A percentile compares a stretch with the other conserved stretches of the same genome.
phyloP scores from a whole-genome alignment of 2,329 filamentous ascomycete species.

The Paradendryphiella salina region DNA sequence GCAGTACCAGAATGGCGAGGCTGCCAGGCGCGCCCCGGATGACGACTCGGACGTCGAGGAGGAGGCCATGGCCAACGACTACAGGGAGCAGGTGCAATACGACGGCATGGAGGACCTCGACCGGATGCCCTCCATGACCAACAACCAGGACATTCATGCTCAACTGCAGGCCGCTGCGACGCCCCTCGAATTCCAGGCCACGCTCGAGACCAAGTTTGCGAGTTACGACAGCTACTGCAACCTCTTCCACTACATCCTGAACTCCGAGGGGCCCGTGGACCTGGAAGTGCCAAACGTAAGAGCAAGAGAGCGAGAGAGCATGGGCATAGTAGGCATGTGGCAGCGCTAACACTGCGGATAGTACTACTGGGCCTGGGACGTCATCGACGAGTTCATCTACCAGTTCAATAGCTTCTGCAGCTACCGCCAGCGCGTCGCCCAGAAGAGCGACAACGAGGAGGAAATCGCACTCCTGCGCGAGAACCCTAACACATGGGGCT shows the following conservation, averaged over 20 bases:
- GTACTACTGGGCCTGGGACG: conserved; percentile 99
- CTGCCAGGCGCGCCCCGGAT: conserved; percentile 51
- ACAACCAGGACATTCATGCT: conserved; percentile 89
- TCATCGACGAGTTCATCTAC: conserved; percentile 99
- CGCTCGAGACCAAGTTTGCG: conserved; percentile 94
- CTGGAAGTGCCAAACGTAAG: conserved; percentile 90
- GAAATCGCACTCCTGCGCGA: conserved; percentile 89
- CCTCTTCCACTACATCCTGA: conserved; percentile 98
- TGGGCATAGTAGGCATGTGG: neutral
- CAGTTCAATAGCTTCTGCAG: conserved; percentile 99
- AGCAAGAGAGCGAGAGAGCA: conserved; percentile 54
- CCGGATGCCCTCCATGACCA: conserved; percentile 63
- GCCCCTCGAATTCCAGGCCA: conserved; percentile 93
- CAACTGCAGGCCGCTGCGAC: conserved; percentile 89
- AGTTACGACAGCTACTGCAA: conserved; percentile 99
- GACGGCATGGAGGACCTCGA: conserved; percentile 84
- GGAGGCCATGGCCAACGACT: conserved; percentile 93
- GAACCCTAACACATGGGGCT: conserved; percentile 99
- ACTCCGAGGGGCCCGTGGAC: conserved; percentile 98
- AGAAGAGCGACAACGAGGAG: conserved; percentile 82
- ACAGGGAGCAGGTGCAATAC: conserved; percentile 91
- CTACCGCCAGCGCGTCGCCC: conserved; percentile 89
- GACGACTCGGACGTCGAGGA: conserved; percentile 95
- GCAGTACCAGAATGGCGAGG: conserved; percentile 49
- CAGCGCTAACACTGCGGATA: conserved; percentile 47